These are phyloP conservation scores for Anaeromyces robustus DNA, from an alignment of 192 early-diverging fungal species.

Conservation along the genomic window DNA sequence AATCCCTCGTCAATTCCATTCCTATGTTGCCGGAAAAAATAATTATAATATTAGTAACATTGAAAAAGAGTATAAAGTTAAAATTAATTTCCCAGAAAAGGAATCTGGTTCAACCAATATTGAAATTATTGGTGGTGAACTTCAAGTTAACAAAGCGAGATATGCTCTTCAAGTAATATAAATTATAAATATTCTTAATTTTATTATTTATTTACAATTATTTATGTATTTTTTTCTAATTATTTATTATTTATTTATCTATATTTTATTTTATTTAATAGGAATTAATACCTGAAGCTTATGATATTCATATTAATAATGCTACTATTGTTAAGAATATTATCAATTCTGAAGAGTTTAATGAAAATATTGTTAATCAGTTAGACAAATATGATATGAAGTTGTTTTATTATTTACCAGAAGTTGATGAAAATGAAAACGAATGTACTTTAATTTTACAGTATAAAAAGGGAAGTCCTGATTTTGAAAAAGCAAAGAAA, in stretches of 20 bases:
- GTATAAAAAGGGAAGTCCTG: not conserved
- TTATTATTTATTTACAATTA: too few species aligned
- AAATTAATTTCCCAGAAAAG: not conserved
- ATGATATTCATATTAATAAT: not conserved
- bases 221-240: too few species aligned
- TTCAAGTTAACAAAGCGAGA: not conserved
- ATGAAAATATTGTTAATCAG: not conserved
- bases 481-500: not conserved
- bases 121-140: not conserved
- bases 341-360: not conserved
- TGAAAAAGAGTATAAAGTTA: not conserved
- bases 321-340: not conserved
- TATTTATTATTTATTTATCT: too few species aligned
- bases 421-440: not conserved
- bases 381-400: not conserved
- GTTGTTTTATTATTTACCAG: not conserved
- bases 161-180: not conserved
- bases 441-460: not conserved
- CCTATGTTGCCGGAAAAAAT: not conserved
- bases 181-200: too few species aligned
- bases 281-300: not conserved
- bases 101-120: not conserved
- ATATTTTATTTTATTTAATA: not conserved
- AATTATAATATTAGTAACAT: not conserved
- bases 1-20: constrained; percentile 1